These are phyloP conservation scores for Exophiala dermatitidis DNA, from an alignment of 2,329 filamentous ascomycete species.

Conservation along the genomic window DNA sequence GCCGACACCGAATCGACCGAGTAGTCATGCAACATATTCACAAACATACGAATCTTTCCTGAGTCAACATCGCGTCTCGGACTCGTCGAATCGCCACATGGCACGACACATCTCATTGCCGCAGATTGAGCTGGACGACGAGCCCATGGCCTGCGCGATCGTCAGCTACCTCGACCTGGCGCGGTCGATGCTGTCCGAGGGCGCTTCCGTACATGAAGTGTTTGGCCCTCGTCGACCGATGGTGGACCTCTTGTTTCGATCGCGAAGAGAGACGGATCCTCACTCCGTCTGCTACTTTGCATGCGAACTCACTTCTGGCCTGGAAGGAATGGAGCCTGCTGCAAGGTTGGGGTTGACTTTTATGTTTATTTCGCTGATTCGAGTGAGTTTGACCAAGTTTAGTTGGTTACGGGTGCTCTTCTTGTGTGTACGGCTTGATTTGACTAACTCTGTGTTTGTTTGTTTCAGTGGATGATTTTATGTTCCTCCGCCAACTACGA, in stretches of 20 bases:
- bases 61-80: too few species aligned
- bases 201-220: not conserved
- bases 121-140: not conserved
- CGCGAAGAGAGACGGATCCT: constrained; percentile 1
- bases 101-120: not conserved
- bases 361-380: constrained; percentile 3
- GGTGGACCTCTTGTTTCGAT: constrained; percentile 7
- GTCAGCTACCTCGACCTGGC: constrained; percentile 5
- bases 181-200: not conserved
- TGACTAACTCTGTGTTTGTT: not conserved
- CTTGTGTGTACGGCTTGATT: too few species aligned
- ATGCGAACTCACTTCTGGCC: not conserved
- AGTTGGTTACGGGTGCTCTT: not conserved
- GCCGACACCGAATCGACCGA: too few species aligned
- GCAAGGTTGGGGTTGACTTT: constrained; percentile 3
- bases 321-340: constrained; percentile 3
- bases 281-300: constrained; percentile 10
- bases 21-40: too few species aligned
- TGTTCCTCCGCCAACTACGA: constrained; percentile 3
- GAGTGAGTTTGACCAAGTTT: not conserved
- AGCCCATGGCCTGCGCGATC: constrained; percentile 1
- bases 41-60: too few species aligned
- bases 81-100: not conserved
- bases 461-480: constrained; percentile 7
- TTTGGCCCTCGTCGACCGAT: constrained; percentile 2